phyloP scores from a whole-genome alignment of 495 filamentous ascomycete species.

The Podospora comata region DNA sequence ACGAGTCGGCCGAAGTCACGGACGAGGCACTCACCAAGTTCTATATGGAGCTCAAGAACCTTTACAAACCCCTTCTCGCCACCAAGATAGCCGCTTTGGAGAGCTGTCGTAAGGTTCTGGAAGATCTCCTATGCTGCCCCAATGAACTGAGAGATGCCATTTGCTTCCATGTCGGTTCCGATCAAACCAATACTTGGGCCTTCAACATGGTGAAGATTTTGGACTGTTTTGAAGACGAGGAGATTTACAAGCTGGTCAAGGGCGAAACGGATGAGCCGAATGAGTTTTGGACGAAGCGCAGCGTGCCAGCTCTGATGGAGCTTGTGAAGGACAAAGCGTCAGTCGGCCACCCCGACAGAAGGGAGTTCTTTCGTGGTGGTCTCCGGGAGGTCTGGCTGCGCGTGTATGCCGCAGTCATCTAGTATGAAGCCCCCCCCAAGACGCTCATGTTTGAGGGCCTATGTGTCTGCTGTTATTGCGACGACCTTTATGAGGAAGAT shows the following conservation, averaged over 20 bases:
- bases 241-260: not conserved
- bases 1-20: not conserved
- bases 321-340: not conserved
- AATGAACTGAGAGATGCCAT: not conserved
- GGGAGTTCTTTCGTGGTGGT: not conserved
- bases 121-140: not conserved
- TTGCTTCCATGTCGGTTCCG: not conserved
- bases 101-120: not conserved
- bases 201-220: not conserved
- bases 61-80: not conserved
- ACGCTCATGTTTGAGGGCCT: not conserved
- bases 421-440: not conserved
- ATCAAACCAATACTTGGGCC: not conserved
- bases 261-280: not conserved
- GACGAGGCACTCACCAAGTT: not conserved
- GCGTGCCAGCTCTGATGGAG: not conserved
- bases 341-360: not conserved
- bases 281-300: not conserved
- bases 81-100: not conserved
- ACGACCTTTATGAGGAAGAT: not conserved
- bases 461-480: not conserved
- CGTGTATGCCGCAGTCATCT: not conserved
- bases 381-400: not conserved
- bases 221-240: not conserved
- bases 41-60: not conserved